These are phyloP conservation scores for Chlamydomonas schloesseri DNA, from an alignment of 139 green algal species.

Conservation along the genomic window DNA sequence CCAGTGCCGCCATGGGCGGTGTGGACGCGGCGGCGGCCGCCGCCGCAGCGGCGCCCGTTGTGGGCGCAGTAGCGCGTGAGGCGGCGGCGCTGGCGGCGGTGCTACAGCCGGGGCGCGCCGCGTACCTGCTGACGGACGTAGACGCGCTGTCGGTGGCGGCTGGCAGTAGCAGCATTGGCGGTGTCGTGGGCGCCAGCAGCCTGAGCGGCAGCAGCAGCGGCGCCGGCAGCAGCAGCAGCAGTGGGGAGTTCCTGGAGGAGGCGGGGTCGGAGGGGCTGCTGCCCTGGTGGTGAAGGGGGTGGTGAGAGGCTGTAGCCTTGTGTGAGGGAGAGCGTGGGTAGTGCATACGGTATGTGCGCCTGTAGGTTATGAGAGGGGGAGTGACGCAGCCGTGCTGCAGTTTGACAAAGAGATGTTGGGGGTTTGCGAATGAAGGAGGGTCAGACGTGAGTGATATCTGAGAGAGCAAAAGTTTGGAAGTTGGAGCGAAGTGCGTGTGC, in stretches of 20 bases:
- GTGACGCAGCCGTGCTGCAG: too few species aligned
- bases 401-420: too few species aligned
- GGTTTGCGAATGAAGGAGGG: too few species aligned
- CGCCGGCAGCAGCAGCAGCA: too few species aligned
- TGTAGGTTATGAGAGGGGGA: too few species aligned
- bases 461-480: too few species aligned
- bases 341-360: too few species aligned
- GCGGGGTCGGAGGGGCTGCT: neutral
- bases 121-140: slow-evolving; percentile 30
- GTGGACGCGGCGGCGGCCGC: neutral
- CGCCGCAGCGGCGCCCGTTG: neutral
- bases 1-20: neutral
- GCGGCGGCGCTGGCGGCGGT: neutral
- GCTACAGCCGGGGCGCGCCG: slow-evolving; percentile 9
- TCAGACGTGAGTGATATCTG: too few species aligned
- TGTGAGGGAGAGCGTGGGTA: too few species aligned
- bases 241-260: neutral
- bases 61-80: neutral
- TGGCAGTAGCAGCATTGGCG: neutral
- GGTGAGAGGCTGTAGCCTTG: neutral
- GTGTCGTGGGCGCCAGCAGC: neutral
- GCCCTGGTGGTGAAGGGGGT: too few species aligned
- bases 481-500: too few species aligned
- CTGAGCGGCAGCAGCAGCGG: neutral
- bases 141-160: slow-evolving; percentile 10